Base-by-base conservation (phyloP, 2,329 filamentous ascomycete species). In the Monosporascus sp. region DNA sequence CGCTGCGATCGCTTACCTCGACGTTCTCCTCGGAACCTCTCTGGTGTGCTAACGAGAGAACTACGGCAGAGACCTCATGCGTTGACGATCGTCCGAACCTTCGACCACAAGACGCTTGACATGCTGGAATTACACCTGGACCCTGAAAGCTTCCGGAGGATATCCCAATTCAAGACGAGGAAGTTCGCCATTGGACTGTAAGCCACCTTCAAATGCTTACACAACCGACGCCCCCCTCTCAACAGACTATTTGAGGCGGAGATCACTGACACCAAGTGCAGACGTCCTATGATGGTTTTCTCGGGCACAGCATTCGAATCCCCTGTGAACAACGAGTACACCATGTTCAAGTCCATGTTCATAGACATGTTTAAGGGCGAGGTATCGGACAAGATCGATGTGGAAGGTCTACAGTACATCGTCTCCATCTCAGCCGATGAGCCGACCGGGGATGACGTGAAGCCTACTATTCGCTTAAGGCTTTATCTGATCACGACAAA, bases 51-150 rank as follows among this genome's bases (percentile, higher is more conserved):
- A 6, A 48, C 31, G n/a, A 20, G 85, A 82, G 70, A 86, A 86
- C 71, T 89, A 81, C 71, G 97, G 80, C 97, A 97, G 80, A 82
- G 94, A n/a, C 92, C 92, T 5, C 91, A 99, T 72, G 86, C 86
- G 57, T 70, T 99, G 63, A 97, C 91, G 0, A 72, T 97, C 46
- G 79, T 87, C 41, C 85, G 94, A 57, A 89, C 88, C 44, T 97
- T 96, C 70, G 82, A 86, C 63, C 84, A 89, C 75, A 92, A 94
- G 73, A 79, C 96, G 17, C 80, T 97, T 59, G 95, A 99, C 72
- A 96, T 99, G 90, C 77, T 96, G 51, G 94, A 99, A 79, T 74
- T 97, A 63, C 79, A 90, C 68, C 82, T 99, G 54, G 85, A 97
- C 63, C 79, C 85, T 3, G 82, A 88, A 25, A 83, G 80, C 18